Base-by-base conservation (phyloP, 1,284 basidiomycete genomes). In the Stygiomarasmius scandens region DNA sequence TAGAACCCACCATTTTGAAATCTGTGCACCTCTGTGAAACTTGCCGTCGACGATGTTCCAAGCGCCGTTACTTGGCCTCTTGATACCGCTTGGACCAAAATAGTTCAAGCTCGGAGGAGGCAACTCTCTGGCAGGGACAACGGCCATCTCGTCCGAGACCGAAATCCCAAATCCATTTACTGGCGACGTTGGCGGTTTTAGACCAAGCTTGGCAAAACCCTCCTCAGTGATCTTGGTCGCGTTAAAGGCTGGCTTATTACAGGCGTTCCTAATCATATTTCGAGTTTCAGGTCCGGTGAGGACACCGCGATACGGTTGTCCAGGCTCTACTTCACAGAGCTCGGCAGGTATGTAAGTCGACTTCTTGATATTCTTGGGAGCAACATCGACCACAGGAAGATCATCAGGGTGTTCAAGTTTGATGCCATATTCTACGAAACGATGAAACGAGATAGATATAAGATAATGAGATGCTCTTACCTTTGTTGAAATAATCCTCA, bases 21-120 rank as follows among this genome's bases (percentile, higher is more conserved):
- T 75, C 2, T 55, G 60, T 0, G 74, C 84, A n/a, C 0, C 81
- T 2, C 66, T 64, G 27, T 85, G 83, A 66, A 90, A 89, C 65
- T 83, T 82, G 54, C 87, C 84, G 19, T 86, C 75, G 29, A 86
- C 65, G 54, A 90, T 84, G 60, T 91, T 91, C 90, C 90, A 92
- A 23, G 80, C 79, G 0, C 84, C 90, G 41, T 86, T 79, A 24
- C 63, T 72, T 12, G 82, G 74, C 8, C 70, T 76, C 32, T 14
- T 34, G 8, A 14, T 8, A 0, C 74, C 69, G 9, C 64, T 69
- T 1, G 84, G 82, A 3, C 60, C 68, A 47, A 69, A 72, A 64
- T 92, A 91, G 1, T 75, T 71, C 41, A 91, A 63, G 1, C 62
- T 61, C 0, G 90, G 90, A 0, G 87, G 70, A 0, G 72, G 74